These are phyloP conservation scores for Camelina neglecta DNA, from an alignment of 345 rosid genomes.

Conservation along the genomic window DNA sequence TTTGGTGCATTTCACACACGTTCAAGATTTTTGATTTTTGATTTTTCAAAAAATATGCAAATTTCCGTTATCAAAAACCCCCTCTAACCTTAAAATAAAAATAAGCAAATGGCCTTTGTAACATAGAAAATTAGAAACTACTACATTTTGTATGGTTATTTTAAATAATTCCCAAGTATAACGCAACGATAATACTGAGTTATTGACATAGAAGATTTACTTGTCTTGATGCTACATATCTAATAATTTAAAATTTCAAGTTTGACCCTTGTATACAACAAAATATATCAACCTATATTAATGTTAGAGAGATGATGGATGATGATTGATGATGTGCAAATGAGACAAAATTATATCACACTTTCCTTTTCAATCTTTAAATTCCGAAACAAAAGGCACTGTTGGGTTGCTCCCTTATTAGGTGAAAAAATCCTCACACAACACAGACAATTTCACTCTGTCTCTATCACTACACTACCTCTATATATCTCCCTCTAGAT, in stretches of 20 bases:
- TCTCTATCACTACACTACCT: slow-evolving; percentile 24
- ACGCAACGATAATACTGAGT: not conserved
- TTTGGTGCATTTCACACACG: slow-evolving; percentile 7
- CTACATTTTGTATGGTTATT: not conserved
- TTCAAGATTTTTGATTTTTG: not conserved
- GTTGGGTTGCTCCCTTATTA: slow-evolving; percentile 60
- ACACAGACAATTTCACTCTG: slow-evolving; percentile 34
- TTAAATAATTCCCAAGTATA: not conserved
- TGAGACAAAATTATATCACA: slow-evolving; percentile 44
- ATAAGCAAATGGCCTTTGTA: slow-evolving; percentile 16
- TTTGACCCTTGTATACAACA: slow-evolving; percentile 26
- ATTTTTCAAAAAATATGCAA: not conserved
- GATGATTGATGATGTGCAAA: slow-evolving; percentile 40
- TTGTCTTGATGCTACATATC: not conserved
- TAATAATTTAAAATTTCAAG: not conserved
- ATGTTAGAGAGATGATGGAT: slow-evolving; percentile 32
- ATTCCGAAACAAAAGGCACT: slow-evolving; percentile 48
- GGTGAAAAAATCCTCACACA: slow-evolving; percentile 42
- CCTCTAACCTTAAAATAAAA: not conserved
- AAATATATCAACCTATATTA: slow-evolving; percentile 11
- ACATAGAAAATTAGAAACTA: not conserved
- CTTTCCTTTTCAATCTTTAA: slow-evolving; percentile 45
- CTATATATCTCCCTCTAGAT: slow-evolving; percentile 27
- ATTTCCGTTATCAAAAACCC: not conserved
- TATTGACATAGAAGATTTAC: not conserved